These are phyloP conservation scores for Acer campestre DNA, from an alignment of 345 rosid species.

Conservation along the genomic window DNA sequence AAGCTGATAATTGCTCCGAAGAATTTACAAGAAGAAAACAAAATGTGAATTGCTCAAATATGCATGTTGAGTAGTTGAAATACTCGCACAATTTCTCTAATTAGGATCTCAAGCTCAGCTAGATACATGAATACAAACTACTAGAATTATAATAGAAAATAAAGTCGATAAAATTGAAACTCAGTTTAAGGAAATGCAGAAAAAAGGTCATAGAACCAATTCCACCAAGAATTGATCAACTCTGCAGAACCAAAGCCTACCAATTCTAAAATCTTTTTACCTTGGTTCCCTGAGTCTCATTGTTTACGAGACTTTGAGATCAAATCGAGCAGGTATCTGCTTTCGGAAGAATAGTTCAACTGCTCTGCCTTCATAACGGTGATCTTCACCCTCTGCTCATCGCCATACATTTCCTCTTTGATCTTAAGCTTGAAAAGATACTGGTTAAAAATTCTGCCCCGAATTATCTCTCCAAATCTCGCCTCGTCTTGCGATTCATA, in stretches of 20 bases:
- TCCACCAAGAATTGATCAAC: neutral
- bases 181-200: neutral
- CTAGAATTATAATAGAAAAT: neutral
- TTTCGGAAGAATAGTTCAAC: slow-evolving; percentile 62
- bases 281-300: slow-evolving; percentile 17
- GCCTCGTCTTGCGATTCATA: slow-evolving; percentile 61
- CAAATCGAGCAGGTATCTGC: slow-evolving; percentile 62
- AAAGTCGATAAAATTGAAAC: neutral
- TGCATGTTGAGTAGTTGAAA: neutral
- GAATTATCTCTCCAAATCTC: slow-evolving; percentile 51
- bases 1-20: neutral
- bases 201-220: neutral
- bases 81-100: neutral
- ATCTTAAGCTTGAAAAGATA: slow-evolving; percentile 75
- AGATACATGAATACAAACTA: neutral
- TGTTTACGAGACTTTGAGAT: slow-evolving; percentile 30
- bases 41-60: too few relatives aligned
- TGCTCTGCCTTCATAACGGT: slow-evolving; percentile 71
- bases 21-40: too few relatives aligned
- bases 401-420: slow-evolving; percentile 83
- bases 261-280: slow-evolving; percentile 22
- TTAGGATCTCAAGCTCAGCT: neutral
- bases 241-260: slow-evolving; percentile 3
- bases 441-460: slow-evolving; percentile 54
- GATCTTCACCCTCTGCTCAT: slow-evolving; percentile 79